phyloP scores from a whole-genome alignment of 106 monocot genomes.

The Dendrobium officinale region DNA sequence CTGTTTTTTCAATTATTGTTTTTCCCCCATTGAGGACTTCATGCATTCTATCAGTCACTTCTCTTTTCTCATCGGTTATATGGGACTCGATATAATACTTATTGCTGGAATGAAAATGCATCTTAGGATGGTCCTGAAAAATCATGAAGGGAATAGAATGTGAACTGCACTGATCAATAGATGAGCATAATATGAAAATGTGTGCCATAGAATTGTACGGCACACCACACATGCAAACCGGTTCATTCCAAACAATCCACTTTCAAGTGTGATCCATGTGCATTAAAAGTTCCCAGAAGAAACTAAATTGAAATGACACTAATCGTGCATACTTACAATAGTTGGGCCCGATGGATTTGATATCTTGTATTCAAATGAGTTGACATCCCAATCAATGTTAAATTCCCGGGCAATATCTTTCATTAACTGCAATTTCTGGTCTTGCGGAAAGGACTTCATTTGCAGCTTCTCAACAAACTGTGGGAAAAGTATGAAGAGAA shows the following conservation, averaged over 20 bases:
- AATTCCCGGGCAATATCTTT: constrained; percentile 61
- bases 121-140: constrained; percentile 29
- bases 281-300: background rate
- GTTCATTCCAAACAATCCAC: background rate
- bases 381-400: constrained; percentile 45
- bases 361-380: constrained; percentile 20
- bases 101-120: background rate
- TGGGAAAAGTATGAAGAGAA: background rate
- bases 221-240: background rate
- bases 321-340: constrained; percentile 19
- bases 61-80: too few relatives aligned
- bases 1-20: background rate
- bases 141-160: background rate
- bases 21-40: background rate
- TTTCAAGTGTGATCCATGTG: background rate
- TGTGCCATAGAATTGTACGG: background rate
- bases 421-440: constrained; percentile 67
- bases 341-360: constrained; percentile 15
- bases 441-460: constrained; percentile 44
- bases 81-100: constrained; percentile 12
- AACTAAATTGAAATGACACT: background rate
- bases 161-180: background rate
- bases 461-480: constrained; percentile 63
- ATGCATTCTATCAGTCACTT: background rate
- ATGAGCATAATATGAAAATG: background rate